A percentile compares a stretch with the other conserved stretches of the same genome.
Conservation (phyloP, 225 moss, liverwort and hornwort genomes). For the Physcomitrium patens region DNA sequence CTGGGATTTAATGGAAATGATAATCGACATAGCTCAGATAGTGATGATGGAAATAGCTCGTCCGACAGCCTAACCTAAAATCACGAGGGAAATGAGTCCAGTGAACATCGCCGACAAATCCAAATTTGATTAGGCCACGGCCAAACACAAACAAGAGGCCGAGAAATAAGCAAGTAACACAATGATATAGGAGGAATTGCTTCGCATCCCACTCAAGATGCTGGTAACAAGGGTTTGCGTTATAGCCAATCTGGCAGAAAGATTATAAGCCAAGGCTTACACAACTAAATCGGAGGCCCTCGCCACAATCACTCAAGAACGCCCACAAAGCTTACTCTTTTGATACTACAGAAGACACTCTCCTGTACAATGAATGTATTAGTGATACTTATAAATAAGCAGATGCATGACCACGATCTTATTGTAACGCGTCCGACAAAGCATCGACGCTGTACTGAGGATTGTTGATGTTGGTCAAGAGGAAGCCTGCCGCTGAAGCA, state of each 20-base stretch:
- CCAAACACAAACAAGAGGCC: too few relatives aligned
- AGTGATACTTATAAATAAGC: constrained; percentile 19
- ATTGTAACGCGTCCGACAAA: constrained; percentile 35
- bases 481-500: constrained; percentile 18
- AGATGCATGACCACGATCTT: constrained; percentile 30
- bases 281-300: constrained; percentile 40
- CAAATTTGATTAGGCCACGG: too few relatives aligned
- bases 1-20: too few relatives aligned
- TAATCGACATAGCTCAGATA: too few relatives aligned
- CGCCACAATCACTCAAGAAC: constrained; percentile 24
- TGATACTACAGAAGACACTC: constrained; percentile 6
- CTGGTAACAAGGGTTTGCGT: constrained; percentile 24
- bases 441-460: constrained; percentile 35
- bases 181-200: too few relatives aligned
- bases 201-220: too few relatives aligned
- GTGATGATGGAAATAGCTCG: too few relatives aligned
- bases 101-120: too few relatives aligned
- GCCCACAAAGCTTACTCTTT: constrained; percentile 13
- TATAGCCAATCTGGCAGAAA: constrained; percentile 26
- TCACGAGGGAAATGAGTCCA: too few relatives aligned
- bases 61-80: too few relatives aligned
- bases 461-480: background rate
- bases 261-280: constrained; percentile 15
- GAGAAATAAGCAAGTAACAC: too few relatives aligned
- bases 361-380: constrained; percentile 22